These are phyloP conservation scores for Podila epicladia DNA, from an alignment of 192 early-diverging fungal genomes.

Conservation along the genomic window DNA sequence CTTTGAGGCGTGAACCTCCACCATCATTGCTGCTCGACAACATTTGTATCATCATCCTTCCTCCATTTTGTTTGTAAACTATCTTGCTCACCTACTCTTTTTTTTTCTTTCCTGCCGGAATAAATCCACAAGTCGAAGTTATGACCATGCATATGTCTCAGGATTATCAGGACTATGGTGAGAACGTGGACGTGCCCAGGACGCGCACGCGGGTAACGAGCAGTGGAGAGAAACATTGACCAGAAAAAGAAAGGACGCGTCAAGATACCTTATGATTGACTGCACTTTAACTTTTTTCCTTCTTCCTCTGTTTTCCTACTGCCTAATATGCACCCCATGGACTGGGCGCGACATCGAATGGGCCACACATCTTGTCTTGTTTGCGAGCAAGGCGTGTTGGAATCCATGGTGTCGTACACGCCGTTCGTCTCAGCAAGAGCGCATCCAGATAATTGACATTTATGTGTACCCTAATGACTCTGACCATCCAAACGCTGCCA, in stretches of 20 bases:
- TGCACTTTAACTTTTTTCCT: constrained; percentile 5
- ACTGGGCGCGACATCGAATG: constrained; percentile 3
- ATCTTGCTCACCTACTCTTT: constrained; percentile 5
- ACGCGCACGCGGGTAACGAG: constrained; percentile 4
- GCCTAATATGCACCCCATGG: not conserved
- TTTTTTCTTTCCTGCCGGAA: constrained; percentile 7
- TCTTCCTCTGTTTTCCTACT: not conserved
- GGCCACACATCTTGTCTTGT: constrained; percentile 1
- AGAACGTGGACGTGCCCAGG: not conserved
- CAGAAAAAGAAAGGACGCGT: constrained; percentile 7
- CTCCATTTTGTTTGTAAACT: not conserved
- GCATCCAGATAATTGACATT: not conserved
- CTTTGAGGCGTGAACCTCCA: not conserved
- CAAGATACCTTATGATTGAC: constrained; percentile 26
- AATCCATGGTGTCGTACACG: not conserved
- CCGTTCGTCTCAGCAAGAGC: not conserved
- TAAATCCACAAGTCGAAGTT: constrained; percentile 3
- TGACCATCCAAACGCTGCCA: not conserved
- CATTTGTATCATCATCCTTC: not conserved
- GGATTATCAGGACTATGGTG: not conserved
- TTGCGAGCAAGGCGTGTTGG: not conserved
- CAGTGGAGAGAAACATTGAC: not conserved
- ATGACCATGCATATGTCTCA: too few species aligned
- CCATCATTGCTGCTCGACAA: not conserved
- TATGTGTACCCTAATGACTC: not conserved